Conservation (phyloP, 1,139 yeast species). For the Scheffersomyces cryptocercus region DNA sequence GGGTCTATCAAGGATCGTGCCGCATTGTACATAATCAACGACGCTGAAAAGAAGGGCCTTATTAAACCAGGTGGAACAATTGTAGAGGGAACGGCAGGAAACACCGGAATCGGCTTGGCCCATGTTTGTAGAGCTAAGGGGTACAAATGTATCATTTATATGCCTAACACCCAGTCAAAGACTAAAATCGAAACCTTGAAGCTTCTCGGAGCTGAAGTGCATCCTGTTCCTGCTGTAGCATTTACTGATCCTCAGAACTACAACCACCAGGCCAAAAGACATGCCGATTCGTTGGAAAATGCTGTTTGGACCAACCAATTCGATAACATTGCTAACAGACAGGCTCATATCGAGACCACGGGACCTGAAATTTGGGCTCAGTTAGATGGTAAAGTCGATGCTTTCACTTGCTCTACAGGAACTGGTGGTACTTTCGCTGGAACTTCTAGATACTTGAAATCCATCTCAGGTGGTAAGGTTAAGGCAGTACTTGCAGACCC, state of each 20-base stretch:
- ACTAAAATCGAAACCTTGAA: slow-evolving; percentile 72
- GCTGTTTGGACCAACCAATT: slow-evolving; percentile 94
- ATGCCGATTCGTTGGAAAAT: slow-evolving; percentile 70
- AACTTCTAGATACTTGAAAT: slow-evolving; percentile 70
- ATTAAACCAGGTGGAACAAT: slow-evolving; percentile 65
- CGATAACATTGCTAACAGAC: slow-evolving; percentile 83
- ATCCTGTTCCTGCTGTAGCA: slow-evolving; percentile 91
- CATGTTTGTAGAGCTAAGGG: slow-evolving; percentile 85
- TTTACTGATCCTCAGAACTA: slow-evolving; percentile 77
- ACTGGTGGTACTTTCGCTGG: slow-evolving; percentile 94
- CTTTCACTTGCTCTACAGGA: slow-evolving; percentile 86
- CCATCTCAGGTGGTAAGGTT: slow-evolving; percentile 56
- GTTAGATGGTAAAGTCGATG: slow-evolving; percentile 75
- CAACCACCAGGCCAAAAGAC: slow-evolving; percentile 82
- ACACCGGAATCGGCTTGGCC: slow-evolving; percentile 89
- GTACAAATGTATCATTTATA: slow-evolving; percentile 79
- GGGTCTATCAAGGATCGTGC: slow-evolving; percentile 94
- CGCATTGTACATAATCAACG: slow-evolving; percentile 73
- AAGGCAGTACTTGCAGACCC: slow-evolving; percentile 83
- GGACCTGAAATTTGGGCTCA: slow-evolving; percentile 95
- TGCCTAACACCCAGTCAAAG: slow-evolving; percentile 87
- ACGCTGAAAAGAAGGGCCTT: slow-evolving; percentile 74
- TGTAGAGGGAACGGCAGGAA: slow-evolving; percentile 56
- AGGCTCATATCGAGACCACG: slow-evolving; percentile 86
- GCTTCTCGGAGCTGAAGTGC: slow-evolving; percentile 79